These are phyloP conservation scores for Thelonectria olida DNA, from an alignment of 2,329 filamentous ascomycete species.

Conservation along the genomic window DNA sequence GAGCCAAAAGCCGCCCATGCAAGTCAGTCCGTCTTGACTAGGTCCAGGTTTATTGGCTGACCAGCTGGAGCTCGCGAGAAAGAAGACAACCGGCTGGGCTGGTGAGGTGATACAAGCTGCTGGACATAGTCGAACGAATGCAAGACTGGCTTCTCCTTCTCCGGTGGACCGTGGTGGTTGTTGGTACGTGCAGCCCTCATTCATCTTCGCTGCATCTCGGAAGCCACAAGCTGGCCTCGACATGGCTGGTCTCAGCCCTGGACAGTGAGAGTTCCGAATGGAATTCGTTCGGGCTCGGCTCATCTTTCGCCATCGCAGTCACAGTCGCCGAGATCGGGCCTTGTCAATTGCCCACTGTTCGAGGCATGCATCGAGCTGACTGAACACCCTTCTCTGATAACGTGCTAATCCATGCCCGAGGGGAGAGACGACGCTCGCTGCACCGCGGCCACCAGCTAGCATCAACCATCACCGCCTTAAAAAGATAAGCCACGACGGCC, in stretches of 20 bases:
- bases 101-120: conserved; percentile 5
- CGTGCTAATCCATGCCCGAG: neutral
- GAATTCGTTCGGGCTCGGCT: neutral
- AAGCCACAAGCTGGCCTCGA: neutral
- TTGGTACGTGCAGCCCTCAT: neutral
- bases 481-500: conserved; percentile 27
- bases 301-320: too few species aligned
- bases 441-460: too few species aligned
- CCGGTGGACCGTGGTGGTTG: conserved; percentile 4
- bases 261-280: neutral
- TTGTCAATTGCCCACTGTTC: neutral
- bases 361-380: conserved; percentile 4
- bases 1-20: conserved; percentile 6
- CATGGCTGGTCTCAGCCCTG: neutral
- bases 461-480: neutral
- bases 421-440: too few species aligned
- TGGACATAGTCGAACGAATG: too few species aligned
- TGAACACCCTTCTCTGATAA: neutral
- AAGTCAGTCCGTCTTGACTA: conserved; percentile 7
- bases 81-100: neutral
- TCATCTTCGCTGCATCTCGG: neutral
- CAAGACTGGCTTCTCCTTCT: neutral
- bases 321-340: conserved; percentile 4
- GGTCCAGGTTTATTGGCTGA: neutral
- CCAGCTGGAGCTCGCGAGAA: neutral